Evolutionary conservation across 176 grass and related monocot species (phyloP), one percentile per base, ranked within the genome.

Genomic region (Triticum timopheevii): DNA sequence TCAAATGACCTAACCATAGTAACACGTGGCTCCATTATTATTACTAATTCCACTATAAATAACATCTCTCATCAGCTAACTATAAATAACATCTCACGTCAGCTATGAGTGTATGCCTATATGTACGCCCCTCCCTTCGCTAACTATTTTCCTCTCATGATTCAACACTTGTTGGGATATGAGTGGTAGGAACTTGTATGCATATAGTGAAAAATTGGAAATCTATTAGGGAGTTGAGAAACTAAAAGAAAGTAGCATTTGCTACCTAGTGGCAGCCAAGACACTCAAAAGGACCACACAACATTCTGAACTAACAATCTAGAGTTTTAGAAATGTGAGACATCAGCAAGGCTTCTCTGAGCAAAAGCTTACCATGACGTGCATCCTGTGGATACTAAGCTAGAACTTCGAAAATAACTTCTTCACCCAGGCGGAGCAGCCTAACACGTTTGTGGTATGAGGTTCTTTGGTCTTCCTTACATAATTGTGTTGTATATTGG

Each of bases 361-460:
- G 24, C 0, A 28, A 1, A 13, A 5, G 25, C 4, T 1, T 2
- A 13, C 24, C 0, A 0, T 3, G 1, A 0, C 0, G 62, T 65
- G 62, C 24, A 6, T 50, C 13, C 13, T 50, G 11, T 45, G 10
- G 15, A 50, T 50, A 47, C 2, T 13, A 4, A 10, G 24, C 24
- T 25, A 6, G 10, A 65, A 13, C 10, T 65, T 27, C 4, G 4
- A 1, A 28, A 65, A 11, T 27, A 27, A 12, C 9, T 42, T 39
- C 39, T 36, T 40, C 39, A 40, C 39, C 39, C 39, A 44, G 42
- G 12, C 44, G 44, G 44, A 47, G 44, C 44, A 47, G 44, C 44
- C 44, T 47, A 12, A 47, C 44, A 47, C 44, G 12, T 47, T 47
- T 3, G 44, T 47, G 44, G 12, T 3, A 47, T 47, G 12, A 13